A percentile compares a stretch with the other conserved stretches of the same genome.
Evolutionary conservation across 805 yeast species (phyloP).

Genomic region (Pichia nanzhaoensis): DNA sequence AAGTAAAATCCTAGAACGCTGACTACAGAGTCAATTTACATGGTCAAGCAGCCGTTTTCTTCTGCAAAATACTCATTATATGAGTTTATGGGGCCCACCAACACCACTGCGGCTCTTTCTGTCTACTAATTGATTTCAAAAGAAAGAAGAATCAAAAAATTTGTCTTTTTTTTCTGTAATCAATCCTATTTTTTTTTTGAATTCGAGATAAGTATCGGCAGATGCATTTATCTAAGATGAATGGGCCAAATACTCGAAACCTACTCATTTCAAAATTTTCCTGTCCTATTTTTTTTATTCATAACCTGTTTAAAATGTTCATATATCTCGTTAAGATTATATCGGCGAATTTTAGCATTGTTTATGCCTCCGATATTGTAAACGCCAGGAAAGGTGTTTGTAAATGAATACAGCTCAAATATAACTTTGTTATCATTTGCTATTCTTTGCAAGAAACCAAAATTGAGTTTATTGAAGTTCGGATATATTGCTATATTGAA

Average conservation of each 20-base stretch:
- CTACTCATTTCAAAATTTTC: neutral
- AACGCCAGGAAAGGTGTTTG: neutral
- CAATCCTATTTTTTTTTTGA: too few species aligned
- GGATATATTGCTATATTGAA: slow-evolving; percentile 10
- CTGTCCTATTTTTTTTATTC: neutral
- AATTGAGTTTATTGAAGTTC: slow-evolving; percentile 8
- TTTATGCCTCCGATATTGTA: neutral
- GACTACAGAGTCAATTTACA: too few species aligned
- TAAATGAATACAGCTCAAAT: slow-evolving; percentile 6
- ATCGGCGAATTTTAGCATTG: slow-evolving; percentile 4
- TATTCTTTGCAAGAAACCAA: slow-evolving; percentile 5
- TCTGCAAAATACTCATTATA: too few species aligned
- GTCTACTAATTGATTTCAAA: too few species aligned
- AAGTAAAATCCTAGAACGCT: too few species aligned
- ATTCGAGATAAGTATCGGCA: too few species aligned
- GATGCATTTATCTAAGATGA: too few species aligned
- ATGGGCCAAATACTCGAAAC: neutral
- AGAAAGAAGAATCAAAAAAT: too few species aligned
- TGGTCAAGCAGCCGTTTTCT: too few species aligned
- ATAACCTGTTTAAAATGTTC: slow-evolving; percentile 1
- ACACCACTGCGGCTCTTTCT: too few species aligned
- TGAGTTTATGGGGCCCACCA: too few species aligned
- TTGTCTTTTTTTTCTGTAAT: too few species aligned
- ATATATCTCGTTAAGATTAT: slow-evolving; percentile 6
- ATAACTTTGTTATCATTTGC: neutral